These are phyloP conservation scores for Phytophthora podocarpi DNA, from an alignment of 352 stramenopile genomes.

Conservation along the genomic window DNA sequence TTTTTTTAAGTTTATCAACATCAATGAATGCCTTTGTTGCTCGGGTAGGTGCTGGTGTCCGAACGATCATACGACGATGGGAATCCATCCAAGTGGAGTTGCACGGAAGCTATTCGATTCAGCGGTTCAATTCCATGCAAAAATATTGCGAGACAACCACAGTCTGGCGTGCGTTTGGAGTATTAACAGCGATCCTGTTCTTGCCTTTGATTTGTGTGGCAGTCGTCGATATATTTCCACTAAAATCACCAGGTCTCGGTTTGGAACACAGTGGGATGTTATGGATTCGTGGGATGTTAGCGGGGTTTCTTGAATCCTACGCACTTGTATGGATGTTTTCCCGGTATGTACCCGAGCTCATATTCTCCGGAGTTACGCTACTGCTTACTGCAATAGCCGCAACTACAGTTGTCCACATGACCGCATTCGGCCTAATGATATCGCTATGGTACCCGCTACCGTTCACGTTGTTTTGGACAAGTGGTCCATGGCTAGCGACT, in stretches of 20 bases:
- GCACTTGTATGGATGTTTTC: conserved; percentile 12
- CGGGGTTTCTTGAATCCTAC: conserved; percentile 5
- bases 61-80: conserved; percentile 14
- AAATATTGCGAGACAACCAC: conserved; percentile 11
- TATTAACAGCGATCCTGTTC: conserved; percentile 3
- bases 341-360: conserved; percentile 14
- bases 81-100: conserved; percentile 30
- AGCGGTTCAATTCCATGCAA: conserved; percentile 9
- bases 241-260: conserved; percentile 17
- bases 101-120: conserved; percentile 19
- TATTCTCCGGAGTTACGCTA: conserved; percentile 1
- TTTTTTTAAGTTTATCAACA: no score
- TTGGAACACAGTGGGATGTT: conserved; percentile 7
- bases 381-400: conserved; percentile 1
- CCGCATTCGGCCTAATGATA: conserved; percentile 2
- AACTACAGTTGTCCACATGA: background rate
- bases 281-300: conserved; percentile 8
- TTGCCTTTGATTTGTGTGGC: conserved; percentile 10
- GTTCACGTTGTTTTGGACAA: conserved; percentile 19
- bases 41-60: conserved; percentile 1
- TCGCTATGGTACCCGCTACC: conserved; percentile 16
- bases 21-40: no score
- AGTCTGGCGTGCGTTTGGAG: background rate
- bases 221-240: conserved; percentile 10
- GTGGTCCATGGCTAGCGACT: conserved; percentile 13